phyloP scores from a whole-genome alignment of 805 yeast genomes.

The Saccharomycopsis capsularis region DNA sequence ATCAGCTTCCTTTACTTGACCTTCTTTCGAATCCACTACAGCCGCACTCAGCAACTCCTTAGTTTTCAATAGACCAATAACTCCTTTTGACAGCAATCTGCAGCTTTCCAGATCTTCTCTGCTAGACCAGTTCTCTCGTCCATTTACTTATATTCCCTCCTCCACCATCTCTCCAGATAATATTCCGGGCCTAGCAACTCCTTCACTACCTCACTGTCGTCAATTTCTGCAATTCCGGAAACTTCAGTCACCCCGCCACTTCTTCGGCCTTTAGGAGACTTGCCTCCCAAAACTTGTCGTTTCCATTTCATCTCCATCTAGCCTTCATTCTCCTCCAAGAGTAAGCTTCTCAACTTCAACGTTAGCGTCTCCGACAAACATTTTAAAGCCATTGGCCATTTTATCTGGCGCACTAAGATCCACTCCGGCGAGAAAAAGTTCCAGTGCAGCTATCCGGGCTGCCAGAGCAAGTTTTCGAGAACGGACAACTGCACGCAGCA shows the following conservation, averaged over 20 bases:
- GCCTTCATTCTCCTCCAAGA: not conserved
- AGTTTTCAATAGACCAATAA: conserved; percentile 15
- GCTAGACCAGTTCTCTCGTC: conserved; percentile 1
- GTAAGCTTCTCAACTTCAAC: conserved; percentile 15
- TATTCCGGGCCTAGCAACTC: no score
- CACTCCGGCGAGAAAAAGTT: conserved; percentile 74
- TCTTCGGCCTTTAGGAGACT: not conserved
- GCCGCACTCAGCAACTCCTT: conserved; percentile 6
- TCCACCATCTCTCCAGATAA: no score
- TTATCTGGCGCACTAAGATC: conserved; percentile 64
- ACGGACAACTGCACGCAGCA: conserved; percentile 22
- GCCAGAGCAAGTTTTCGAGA: conserved; percentile 19
- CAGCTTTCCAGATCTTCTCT: conserved; percentile 5
- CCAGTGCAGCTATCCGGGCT: conserved; percentile 53
- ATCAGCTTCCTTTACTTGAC: no score
- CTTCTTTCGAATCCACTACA: conserved; percentile 16
- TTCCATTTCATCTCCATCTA: not conserved
- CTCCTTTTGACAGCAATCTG: conserved; percentile 10
- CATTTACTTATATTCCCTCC: no score
- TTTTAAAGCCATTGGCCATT: conserved; percentile 67
- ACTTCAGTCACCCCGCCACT: conserved; percentile 11
- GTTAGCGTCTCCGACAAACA: conserved; percentile 30
- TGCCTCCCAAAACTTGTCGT: not conserved
- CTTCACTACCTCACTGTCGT: conserved; percentile 4
- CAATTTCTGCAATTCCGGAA: conserved; percentile 11